Evolutionary conservation across 2,329 filamentous ascomycete genomes (phyloP), one percentile per base, ranked within the genome.

Genomic region (Setomelanomma holmii): DNA sequence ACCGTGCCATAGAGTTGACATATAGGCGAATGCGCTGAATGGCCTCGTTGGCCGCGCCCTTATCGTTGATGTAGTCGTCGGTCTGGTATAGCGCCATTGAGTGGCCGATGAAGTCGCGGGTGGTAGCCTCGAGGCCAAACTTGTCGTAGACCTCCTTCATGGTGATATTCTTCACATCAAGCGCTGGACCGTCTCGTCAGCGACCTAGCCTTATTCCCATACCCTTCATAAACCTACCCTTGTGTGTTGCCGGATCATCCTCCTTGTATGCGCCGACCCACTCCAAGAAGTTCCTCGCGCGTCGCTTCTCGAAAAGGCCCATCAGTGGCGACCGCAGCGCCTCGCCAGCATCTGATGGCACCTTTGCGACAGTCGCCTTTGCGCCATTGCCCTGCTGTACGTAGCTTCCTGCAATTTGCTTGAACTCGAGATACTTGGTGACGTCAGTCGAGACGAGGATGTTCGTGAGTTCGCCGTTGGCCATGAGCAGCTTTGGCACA

Each of bases 131-230:
- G 56, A 99, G 89, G 52, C 92, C 90, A 67, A 96, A 99, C 78
- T 98, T 97, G 80, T 98, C 93, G 73, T 96, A 99, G 33, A 99
- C 90, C n/a, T 97, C 93, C 83, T 91, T 96, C 93, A 98, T 96
- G 53, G 90, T 93, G 80, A 84, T 88, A 55, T 79, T 84, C 70
- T 83, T 82, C 59, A 99, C 82, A 77, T 95, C 87, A 62, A 98
- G 84, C 55, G 93, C 93, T 79, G 51, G 4, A 12, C 12, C 1
- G 22, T 4, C 23, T 27, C 10, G 33, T 61, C 39, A 63, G 53
- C 34, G 4, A 16, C 19, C 14, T 4, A 16, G 21, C 23, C 8
- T 21, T 21, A 7, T 3, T 11, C n/a, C 11, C 23, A 33, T 5
- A 4, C 7, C 17, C 21, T 6, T 11, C 19, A 7, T n/a, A 22